Evolutionary conservation across 495 filamentous ascomycete species (phyloP).

Genomic region (Daldinia bambusicola): DNA sequence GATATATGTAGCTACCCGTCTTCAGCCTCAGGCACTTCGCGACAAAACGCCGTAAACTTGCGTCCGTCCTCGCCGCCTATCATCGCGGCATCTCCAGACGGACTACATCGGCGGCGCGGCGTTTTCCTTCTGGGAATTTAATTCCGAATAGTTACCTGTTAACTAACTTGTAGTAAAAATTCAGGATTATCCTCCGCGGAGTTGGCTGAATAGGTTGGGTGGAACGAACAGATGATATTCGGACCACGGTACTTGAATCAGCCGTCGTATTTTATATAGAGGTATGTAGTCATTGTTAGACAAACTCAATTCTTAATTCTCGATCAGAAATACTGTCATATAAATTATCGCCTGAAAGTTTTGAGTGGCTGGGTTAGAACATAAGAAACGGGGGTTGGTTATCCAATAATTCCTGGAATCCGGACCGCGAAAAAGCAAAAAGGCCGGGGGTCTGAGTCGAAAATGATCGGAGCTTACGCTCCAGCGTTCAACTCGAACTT

Average conservation of each 20-base stretch:
- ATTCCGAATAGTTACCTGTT: background rate
- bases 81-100: background rate
- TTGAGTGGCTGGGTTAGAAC: background rate
- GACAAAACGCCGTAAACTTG: conserved; percentile 7
- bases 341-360: background rate
- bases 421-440: background rate
- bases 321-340: background rate
- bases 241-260: background rate
- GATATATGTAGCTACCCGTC: background rate
- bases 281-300: no score
- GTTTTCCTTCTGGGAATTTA: conserved; percentile 3
- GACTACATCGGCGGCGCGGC: conserved; percentile 21
- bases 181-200: background rate
- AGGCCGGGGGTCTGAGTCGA: background rate
- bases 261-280: background rate
- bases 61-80: background rate
- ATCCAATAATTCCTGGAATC: background rate
- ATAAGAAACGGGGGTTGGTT: background rate
- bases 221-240: background rate
- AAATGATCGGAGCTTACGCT: conserved; percentile 32
- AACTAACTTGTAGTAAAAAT: background rate
- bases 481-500: conserved; percentile 11
- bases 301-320: background rate
- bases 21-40: background rate
- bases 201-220: background rate